A percentile compares a stretch with the other conserved stretches of the same genome.
Evolutionary conservation across 2,329 filamentous ascomycete genomes (phyloP).

Genomic region (Camptophora hylomeconis): DNA sequence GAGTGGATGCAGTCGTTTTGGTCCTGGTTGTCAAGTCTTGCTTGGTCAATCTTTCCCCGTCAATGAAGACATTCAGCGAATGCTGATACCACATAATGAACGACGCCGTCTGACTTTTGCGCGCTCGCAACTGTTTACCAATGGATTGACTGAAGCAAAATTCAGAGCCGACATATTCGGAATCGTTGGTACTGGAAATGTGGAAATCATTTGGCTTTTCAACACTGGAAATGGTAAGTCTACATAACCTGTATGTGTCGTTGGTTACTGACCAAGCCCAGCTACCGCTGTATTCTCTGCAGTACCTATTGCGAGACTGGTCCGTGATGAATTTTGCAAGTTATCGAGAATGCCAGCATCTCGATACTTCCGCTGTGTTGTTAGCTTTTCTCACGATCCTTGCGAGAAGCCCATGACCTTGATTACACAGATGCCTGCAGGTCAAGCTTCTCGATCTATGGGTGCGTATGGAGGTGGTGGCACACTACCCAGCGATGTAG

Average conservation of each 20-base stretch:
- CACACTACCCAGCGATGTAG: not conserved
- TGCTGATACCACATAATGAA: constrained; percentile 24
- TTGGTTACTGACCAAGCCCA: constrained; percentile 8
- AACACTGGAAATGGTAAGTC: constrained; percentile 30
- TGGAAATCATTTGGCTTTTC: constrained; percentile 30
- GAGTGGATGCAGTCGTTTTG: constrained; percentile 23
- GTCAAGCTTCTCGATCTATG: no score
- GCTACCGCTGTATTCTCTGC: constrained; percentile 27
- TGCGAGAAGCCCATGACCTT: constrained; percentile 27
- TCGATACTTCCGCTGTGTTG: constrained; percentile 22
- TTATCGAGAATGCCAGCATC: constrained; percentile 17
- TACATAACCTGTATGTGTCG: not conserved
- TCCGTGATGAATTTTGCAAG: constrained; percentile 22
- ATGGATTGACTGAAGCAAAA: constrained; percentile 21
- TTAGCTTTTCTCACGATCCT: constrained; percentile 27
- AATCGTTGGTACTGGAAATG: constrained; percentile 22
- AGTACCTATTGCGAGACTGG: constrained; percentile 23
- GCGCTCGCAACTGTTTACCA: constrained; percentile 25
- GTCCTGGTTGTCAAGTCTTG: constrained; percentile 20
- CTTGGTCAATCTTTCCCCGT: constrained; percentile 21
- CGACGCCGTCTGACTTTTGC: constrained; percentile 30
- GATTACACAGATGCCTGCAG: constrained; percentile 17
- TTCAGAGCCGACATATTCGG: constrained; percentile 24
- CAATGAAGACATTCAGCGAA: constrained; percentile 23
- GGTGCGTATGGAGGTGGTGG: not conserved